Percentiles rank a stretch among this genome's conserved stretches.
Evolutionary conservation across 2,329 filamentous ascomycete species (phyloP).

Genomic region (Paraphaeosphaeria minitans): DNA sequence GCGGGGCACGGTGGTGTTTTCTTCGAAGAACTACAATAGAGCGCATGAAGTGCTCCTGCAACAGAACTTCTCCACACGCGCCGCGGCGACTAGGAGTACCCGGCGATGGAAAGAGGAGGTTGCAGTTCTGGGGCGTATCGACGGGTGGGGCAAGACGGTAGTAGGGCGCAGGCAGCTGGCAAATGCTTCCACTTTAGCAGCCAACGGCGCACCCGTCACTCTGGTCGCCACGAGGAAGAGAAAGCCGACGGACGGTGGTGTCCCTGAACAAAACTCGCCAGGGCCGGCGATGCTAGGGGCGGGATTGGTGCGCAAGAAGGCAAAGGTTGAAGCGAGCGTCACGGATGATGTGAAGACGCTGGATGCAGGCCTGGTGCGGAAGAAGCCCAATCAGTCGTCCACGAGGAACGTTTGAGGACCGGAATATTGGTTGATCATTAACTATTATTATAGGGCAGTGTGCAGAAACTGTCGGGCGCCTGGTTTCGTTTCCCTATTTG

Average conservation of each 20-base stretch:
- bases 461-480: too few relatives aligned
- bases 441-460: too few relatives aligned
- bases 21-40: conserved; percentile 68
- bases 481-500: too few relatives aligned
- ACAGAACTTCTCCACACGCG: conserved; percentile 72
- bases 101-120: conserved; percentile 73
- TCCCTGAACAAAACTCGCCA: conserved; percentile 11
- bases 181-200: neutral
- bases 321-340: conserved; percentile 28
- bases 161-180: conserved; percentile 30
- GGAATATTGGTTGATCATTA: too few relatives aligned
- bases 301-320: conserved; percentile 40
- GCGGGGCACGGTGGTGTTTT: conserved; percentile 67
- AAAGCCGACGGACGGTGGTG: conserved; percentile 27
- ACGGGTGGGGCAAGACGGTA: conserved; percentile 37
- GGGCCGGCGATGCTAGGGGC: conserved; percentile 25
- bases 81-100: conserved; percentile 68
- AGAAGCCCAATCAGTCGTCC: conserved; percentile 38
- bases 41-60: conserved; percentile 72
- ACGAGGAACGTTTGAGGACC: too few relatives aligned
- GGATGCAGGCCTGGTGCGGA: conserved; percentile 38
- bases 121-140: conserved; percentile 47
- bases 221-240: conserved; percentile 43
- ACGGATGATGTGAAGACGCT: conserved; percentile 36
- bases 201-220: conserved; percentile 24